Base-by-base conservation (phyloP, 768 basidiomycete species). In the Pisolithus tinctorius region DNA sequence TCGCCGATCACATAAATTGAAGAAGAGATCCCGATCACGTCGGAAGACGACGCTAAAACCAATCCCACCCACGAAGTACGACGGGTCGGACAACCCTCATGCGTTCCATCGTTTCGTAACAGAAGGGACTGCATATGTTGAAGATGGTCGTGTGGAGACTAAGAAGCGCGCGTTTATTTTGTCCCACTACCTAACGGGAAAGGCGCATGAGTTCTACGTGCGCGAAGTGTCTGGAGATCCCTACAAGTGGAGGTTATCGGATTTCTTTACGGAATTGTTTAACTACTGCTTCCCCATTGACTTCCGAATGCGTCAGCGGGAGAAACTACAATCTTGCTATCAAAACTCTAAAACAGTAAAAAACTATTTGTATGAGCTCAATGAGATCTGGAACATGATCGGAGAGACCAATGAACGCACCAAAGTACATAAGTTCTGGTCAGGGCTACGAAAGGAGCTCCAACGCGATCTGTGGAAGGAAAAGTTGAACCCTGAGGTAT, bases 271-370 rank as follows among this genome's bases (percentile, higher is more conserved):
- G 3, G 64, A 59, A 30, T 16, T 74, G 23, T 72, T 69, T 49
- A 59, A 71, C 26, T 69, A 68, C 23, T 71, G 71, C 31, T 74
- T 74, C 56, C 71, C 71, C 0, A 47, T 62, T 0, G 43, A 62
- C 31, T 58, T 61, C 40, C 37, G 56, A 0, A 41, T 59, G 6
- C 48, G 67, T 27, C 68, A 67, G 50, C 38, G 61, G 0, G 52
- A 61, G 6, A 20, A 20, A 20, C 20, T 20, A 20, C 20, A 20
- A 20, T 20, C 20, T 20, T 20, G 20, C 20, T 20, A 20, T 20
- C 20, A 20, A 20, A 20, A 20, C 20, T 2, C 20, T 20, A 20
- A 20, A 20, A 20, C 20, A 20, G 20, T 20, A 20, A 2, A 20
- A 20, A 20, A 20, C 20, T 20, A 20, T 2, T 2, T 20, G 20